phyloP scores from a whole-genome alignment of 805 yeast species.

The Diddensiella santjacobensis region DNA sequence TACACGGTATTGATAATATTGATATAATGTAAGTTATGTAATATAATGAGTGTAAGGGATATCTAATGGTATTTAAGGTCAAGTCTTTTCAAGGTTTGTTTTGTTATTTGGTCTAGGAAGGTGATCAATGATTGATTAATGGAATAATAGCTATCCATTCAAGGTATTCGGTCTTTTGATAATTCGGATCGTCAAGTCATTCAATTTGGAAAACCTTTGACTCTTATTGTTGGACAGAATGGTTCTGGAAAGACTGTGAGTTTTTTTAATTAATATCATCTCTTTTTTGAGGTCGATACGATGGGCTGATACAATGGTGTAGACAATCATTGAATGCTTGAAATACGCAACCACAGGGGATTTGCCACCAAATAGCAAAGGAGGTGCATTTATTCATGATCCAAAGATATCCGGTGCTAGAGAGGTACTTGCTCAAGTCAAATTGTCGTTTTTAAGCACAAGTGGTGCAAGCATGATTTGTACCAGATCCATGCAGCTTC shows the following conservation, averaged over 20 bases:
- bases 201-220: constrained; percentile 84
- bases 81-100: constrained; percentile 19
- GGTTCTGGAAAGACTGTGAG: constrained; percentile 87
- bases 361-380: constrained; percentile 90
- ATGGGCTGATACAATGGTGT: background rate
- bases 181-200: constrained; percentile 81
- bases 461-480: constrained; percentile 76
- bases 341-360: constrained; percentile 94
- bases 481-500: constrained; percentile 77
- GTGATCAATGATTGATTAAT: background rate
- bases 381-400: constrained; percentile 95
- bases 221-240: constrained; percentile 91
- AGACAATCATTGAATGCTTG: constrained; percentile 87
- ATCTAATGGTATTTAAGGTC: constrained; percentile 16
- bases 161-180: constrained; percentile 89
- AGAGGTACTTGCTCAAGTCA: constrained; percentile 84
- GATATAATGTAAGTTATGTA: too few relatives aligned
- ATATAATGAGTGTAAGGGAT: too few relatives aligned
- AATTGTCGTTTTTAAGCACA: constrained; percentile 73
- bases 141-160: constrained; percentile 54
- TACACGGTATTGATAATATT: too few relatives aligned
- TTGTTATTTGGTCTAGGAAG: background rate
- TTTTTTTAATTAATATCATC: too few relatives aligned
- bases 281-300: too few relatives aligned
- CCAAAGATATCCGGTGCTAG: constrained; percentile 66